Evolutionary conservation across 805 yeast species (phyloP), one percentile per base, ranked within the genome.

Genomic region (Barnettozyma pratensis): DNA sequence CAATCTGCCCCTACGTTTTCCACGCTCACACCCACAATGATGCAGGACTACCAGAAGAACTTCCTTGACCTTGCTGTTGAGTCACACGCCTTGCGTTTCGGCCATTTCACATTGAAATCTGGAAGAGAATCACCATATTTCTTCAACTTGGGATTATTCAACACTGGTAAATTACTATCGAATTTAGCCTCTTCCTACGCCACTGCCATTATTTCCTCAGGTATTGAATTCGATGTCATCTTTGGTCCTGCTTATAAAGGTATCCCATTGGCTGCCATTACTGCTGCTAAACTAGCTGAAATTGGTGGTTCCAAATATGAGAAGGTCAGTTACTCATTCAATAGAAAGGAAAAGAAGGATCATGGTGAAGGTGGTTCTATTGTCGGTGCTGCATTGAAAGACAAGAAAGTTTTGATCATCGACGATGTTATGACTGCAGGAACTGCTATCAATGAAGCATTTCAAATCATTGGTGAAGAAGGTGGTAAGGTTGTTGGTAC

Each of bases 351-450:
- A 69, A 85, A 86, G 74, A 92, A 92, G 71, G 97, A 91, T 64
- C 99, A 92, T 64, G 99, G 99, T 48, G 99, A 92, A 72, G 99
- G 98, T 57, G 99, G 99, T 11, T 79, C 79, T 49, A 87, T 92
- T 58, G 98, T 94, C 39, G 99, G 99, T 36, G 81, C 86, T 41
- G 68, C 80, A 6, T 76, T 92, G 59, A 75, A 76, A 52, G 86
- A 78, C 43, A 85, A 91, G 67, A 76, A 76, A 52, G 80, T 92
- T 27, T 72, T 94, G 60, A 87, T 94, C 60, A 89, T 92, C 53
- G 99, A 94, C 67, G 99, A 92, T 62, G 97, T 94, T 39, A 91
- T 92, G 83, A 92, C 98, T 51, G 98, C 98, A 1, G 99, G 99
- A 38, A 94, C 98, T 50, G 98, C 99, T 44, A 90, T 91, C 65